Base-by-base conservation (phyloP, 129 eudicot genomes). In the Artemisia tridentata region DNA sequence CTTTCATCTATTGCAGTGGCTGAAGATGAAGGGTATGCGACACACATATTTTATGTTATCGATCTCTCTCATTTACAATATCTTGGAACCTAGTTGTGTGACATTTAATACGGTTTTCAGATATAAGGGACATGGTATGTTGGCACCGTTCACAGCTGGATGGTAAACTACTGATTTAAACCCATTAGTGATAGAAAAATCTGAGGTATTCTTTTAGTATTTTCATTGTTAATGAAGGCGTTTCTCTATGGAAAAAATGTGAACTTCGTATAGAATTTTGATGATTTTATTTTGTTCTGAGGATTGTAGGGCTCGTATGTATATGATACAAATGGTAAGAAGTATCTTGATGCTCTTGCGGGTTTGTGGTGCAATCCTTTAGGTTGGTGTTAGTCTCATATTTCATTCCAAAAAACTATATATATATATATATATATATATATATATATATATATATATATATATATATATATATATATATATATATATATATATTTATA, bases 71-170 rank as follows among this genome's bases (percentile, higher is more conserved):
- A 38, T 38, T 38, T 38, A 7, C 45, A 38, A 38, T 7, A 38
- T 38, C 45, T 38, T 38, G 45, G 45, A 38, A 38, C 11, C 45
- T 38, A 38, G 45, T 4, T 38, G 43, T 69, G 55, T 79, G 56
- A 71, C 51, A 45, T 50, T 31, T 73, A 14, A 43, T 41, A 64
- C 8, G 67, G 21, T 25, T 67, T 80, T 61, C 50, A 93, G 98
- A 69, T 89, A 75, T 67, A 87, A 77, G 81, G 96, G 98, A 48
- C 98, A 93, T 76, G 82, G 79, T 66, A 89, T 93, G 98, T 65
- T 93, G 83, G 96, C 98, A 57, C 98, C 98, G 65, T 93, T 93
- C 74, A 93, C 96, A 38, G 96, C 98, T 46, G 98, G 96, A 72
- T 81, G 92, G 90, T 95, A 87, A 63, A 83, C 87, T 68, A 72